Conservation (phyloP, 73 alveolate species). For the Tetrahymena borealis region DNA sequence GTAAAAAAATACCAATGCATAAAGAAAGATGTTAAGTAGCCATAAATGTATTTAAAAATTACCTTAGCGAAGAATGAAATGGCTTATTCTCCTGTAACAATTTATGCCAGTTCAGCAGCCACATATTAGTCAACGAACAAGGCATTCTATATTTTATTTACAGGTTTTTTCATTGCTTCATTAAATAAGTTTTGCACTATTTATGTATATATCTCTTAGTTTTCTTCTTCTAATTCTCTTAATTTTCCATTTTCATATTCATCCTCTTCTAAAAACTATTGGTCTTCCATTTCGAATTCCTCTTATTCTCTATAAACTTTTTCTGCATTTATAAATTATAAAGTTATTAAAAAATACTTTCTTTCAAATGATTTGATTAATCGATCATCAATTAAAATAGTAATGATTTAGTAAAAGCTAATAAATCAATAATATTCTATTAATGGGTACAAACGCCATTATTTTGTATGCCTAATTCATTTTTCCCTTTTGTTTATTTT, state of each 20-base stretch:
- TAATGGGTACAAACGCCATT: too few relatives aligned
- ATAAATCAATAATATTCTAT: too few relatives aligned
- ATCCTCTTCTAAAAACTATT: background rate
- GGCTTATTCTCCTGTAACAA: constrained; percentile 79
- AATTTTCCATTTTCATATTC: background rate
- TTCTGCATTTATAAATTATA: background rate
- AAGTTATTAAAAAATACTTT: too few relatives aligned
- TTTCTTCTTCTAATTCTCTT: background rate
- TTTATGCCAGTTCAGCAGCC: constrained; percentile 34
- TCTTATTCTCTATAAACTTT: background rate
- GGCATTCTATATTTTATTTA: background rate
- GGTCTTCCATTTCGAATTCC: background rate
- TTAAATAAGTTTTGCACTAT: background rate
- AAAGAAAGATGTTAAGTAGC: background rate
- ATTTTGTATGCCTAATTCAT: too few relatives aligned
- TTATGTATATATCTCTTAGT: background rate
- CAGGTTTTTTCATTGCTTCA: background rate
- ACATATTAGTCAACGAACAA: background rate
- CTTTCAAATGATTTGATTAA: too few relatives aligned
- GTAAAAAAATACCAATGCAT: background rate
- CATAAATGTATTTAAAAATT: background rate
- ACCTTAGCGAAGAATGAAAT: constrained; percentile 55
- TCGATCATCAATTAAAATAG: too few relatives aligned
- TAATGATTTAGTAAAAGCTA: too few relatives aligned
- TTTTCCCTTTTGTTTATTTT: too few relatives aligned